These are phyloP conservation scores for Cordyceps cicadae DNA, from an alignment of 2,329 filamentous ascomycete species.

Conservation along the genomic window DNA sequence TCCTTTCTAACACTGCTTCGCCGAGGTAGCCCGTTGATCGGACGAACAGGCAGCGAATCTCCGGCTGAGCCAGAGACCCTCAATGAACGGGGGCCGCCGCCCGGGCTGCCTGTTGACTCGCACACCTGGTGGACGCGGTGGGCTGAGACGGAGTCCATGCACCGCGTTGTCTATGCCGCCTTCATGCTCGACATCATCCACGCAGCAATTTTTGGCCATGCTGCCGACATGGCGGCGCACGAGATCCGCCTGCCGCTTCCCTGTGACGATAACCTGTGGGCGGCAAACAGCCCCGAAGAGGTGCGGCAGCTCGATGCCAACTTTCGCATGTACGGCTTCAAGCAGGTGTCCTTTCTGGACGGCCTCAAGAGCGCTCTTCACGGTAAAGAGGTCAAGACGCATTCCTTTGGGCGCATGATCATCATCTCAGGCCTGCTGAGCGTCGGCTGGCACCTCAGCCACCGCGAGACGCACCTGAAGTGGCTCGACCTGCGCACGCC, in stretches of 20 bases:
- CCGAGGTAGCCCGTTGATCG: conserved; percentile 77
- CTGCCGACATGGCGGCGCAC: conserved; percentile 82
- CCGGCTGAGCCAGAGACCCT: conserved; percentile 47
- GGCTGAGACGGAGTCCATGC: conserved; percentile 82
- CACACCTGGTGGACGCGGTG: conserved; percentile 70
- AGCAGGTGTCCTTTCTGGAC: conserved; percentile 72
- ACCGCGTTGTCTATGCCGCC: conserved; percentile 77
- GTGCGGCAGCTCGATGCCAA: conserved; percentile 70
- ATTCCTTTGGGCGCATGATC: conserved; percentile 81
- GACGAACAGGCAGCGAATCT: conserved; percentile 68
- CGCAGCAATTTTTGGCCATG: conserved; percentile 86
- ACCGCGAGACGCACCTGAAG: conserved; percentile 75
- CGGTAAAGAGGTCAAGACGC: conserved; percentile 71
- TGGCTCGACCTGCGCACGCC: conserved; percentile 62
- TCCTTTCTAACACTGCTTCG: conserved; percentile 79
- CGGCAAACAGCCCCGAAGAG: conserved; percentile 66
- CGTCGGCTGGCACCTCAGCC: conserved; percentile 85
- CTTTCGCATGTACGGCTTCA: conserved; percentile 69
- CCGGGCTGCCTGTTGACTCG: conserved; percentile 28
- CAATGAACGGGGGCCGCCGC: conserved; percentile 30
- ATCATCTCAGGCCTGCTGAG: conserved; percentile 87
- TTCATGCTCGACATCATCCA: conserved; percentile 87
- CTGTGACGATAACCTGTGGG: conserved; percentile 82
- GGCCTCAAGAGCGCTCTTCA: conserved; percentile 78
- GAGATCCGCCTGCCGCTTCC: conserved; percentile 80